These are phyloP conservation scores for Cladophialophora psammophila DNA, from an alignment of 2,329 filamentous ascomycete genomes.

Conservation along the genomic window DNA sequence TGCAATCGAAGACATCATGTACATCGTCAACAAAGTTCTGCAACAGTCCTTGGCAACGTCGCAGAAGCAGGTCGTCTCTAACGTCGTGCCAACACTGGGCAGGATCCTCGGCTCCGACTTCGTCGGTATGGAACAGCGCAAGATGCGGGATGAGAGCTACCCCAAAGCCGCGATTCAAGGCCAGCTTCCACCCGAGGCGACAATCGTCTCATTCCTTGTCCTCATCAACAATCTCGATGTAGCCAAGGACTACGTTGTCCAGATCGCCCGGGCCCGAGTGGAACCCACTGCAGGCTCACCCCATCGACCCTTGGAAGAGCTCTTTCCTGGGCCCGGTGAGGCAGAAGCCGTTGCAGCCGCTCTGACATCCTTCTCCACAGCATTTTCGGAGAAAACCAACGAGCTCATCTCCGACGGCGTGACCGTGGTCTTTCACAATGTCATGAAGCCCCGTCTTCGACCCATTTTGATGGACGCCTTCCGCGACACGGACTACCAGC, in stretches of 20 bases:
- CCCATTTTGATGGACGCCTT: conserved; percentile 88
- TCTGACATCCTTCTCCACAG: conserved; percentile 65
- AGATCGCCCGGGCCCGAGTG: conserved; percentile 78
- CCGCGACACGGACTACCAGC: conserved; percentile 85
- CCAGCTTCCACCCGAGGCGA: conserved; percentile 83
- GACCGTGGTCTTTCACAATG: conserved; percentile 83
- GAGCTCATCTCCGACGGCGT: conserved; percentile 87
- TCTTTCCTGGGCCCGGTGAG: conserved; percentile 83
- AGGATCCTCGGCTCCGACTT: conserved; percentile 88
- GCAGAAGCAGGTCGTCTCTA: conserved; percentile 77
- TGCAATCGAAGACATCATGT: conserved; percentile 98
- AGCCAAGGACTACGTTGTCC: conserved; percentile 85
- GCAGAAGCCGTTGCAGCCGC: conserved; percentile 72
- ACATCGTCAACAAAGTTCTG: conserved; percentile 92
- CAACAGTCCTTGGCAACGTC: conserved; percentile 86
- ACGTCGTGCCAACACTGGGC: conserved; percentile 78
- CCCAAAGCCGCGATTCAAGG: conserved; percentile 80
- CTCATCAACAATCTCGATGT: conserved; percentile 96
- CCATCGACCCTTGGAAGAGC: conserved; percentile 45
- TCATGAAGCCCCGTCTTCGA: conserved; percentile 83
- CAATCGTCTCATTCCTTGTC: conserved; percentile 86
- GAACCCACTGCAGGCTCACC: conserved; percentile 53
- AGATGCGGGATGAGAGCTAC: conserved; percentile 96
- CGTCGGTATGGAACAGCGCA: conserved; percentile 94
- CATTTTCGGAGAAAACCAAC: conserved; percentile 77